These are phyloP conservation scores for Castanea sativa DNA, from an alignment of 306 rosid genomes.

Conservation along the genomic window DNA sequence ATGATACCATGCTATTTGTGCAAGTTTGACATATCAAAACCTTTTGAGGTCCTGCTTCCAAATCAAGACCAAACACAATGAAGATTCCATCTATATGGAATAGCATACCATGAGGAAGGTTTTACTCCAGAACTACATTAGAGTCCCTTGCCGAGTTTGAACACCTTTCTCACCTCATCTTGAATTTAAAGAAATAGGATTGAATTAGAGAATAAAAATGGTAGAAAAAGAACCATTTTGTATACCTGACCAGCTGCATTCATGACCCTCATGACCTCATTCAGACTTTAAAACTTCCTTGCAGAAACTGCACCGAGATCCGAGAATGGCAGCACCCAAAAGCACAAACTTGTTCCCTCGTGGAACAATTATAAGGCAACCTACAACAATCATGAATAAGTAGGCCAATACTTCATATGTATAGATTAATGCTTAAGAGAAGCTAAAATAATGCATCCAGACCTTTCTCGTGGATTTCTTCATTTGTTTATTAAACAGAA, in stretches of 20 bases:
- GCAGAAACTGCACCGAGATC: slow-evolving; percentile 67
- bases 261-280: slow-evolving; percentile 83
- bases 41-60: slow-evolving; percentile 8
- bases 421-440: not conserved
- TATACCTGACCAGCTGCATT: slow-evolving; percentile 87
- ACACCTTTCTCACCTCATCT: slow-evolving; percentile 18
- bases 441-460: not conserved
- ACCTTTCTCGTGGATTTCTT: slow-evolving; percentile 9
- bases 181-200: not conserved
- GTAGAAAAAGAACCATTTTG: slow-evolving; percentile 11
- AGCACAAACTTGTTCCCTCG: slow-evolving; percentile 89
- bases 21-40: not conserved
- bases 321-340: slow-evolving; percentile 87
- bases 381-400: slow-evolving; percentile 32
- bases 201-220: not conserved
- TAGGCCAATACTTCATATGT: not conserved
- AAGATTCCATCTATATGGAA: not conserved
- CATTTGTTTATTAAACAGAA: not conserved
- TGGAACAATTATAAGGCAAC: slow-evolving; percentile 89
- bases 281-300: slow-evolving; percentile 59
- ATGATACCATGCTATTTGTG: not conserved
- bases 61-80: slow-evolving; percentile 1
- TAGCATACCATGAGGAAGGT: slow-evolving; percentile 10
- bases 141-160: slow-evolving; percentile 13
- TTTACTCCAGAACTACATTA: not conserved